A percentile compares a stretch with the other conserved stretches of the same genome.
Evolutionary conservation across 352 stramenopile species (phyloP).

Genomic region (Phytopythium vexans): DNA sequence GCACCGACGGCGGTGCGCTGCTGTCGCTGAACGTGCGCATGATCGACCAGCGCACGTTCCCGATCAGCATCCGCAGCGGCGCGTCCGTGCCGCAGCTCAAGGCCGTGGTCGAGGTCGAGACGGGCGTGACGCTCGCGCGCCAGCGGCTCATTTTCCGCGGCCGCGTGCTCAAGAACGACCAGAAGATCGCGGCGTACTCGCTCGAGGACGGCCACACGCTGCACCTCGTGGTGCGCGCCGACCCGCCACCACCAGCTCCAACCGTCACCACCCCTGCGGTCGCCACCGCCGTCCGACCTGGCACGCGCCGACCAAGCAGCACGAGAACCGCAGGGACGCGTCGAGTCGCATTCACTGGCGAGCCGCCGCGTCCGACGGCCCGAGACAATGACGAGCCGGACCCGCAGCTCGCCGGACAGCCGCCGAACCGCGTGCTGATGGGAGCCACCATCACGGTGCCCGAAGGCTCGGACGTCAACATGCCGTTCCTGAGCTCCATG

Average conservation of each 20-base stretch:
- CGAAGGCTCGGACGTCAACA: slow-evolving; percentile 58
- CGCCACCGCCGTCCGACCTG: too few species aligned
- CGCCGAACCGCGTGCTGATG: slow-evolving; percentile 56
- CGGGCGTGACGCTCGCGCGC: slow-evolving; percentile 63
- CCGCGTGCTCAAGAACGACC: slow-evolving; percentile 86
- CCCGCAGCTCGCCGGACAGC: slow-evolving; percentile 27
- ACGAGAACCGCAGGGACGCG: too few species aligned
- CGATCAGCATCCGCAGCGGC: slow-evolving; percentile 52
- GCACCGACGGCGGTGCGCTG: slow-evolving; percentile 9
- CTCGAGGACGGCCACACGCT: slow-evolving; percentile 82
- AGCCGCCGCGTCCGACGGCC: slow-evolving; percentile 8
- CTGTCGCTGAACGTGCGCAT: slow-evolving; percentile 80
- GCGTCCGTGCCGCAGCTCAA: slow-evolving; percentile 80
- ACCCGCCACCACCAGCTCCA: slow-evolving; percentile 7
- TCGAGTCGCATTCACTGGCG: neutral
- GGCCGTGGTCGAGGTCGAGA: slow-evolving; percentile 58
- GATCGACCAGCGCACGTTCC: slow-evolving; percentile 80
- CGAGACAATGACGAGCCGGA: slow-evolving; percentile 74
- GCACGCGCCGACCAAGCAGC: too few species aligned
- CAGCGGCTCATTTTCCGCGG: slow-evolving; percentile 86
- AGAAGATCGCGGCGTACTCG: slow-evolving; percentile 64
- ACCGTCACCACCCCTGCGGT: too few species aligned
- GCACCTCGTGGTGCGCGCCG: slow-evolving; percentile 69
- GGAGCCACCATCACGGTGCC: slow-evolving; percentile 71
- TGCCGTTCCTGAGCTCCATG: slow-evolving; percentile 84